Base-by-base conservation (phyloP, 225 moss, liverwort and hornwort genomes). In the Anthoceros angustus region DNA sequence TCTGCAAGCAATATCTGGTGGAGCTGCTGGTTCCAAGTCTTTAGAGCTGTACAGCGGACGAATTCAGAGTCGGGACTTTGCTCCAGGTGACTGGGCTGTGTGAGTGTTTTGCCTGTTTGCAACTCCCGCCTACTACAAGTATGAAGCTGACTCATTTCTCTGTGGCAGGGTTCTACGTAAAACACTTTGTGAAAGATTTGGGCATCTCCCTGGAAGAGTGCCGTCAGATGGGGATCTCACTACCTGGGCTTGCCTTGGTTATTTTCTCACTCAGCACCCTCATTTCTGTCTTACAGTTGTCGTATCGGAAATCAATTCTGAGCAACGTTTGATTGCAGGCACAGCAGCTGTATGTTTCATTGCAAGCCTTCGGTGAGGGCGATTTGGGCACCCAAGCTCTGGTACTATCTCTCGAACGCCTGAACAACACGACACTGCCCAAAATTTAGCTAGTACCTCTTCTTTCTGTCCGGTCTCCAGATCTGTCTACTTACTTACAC, bases 181-280 rank as follows among this genome's bases (percentile, higher is more conserved):
- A 91, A 75, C 91, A 95, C 71, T 95, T 95, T 64, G 88, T 95
- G 42, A 95, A 95, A 74, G 94, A 95, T 82, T 74, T 95, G 10
- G 91, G 94, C 32, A 95, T 95, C 62, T 86, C 94, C 24, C 69
- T 95, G 25, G 81, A 88, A 60, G 94, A 95, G 71, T 95, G 94
- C 76, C 77, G 82, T 66, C 80, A 84, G 62, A 91, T 95, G 94
- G 86, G 80, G 20, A 79, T 95, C 68, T 80, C 83, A 21, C 71
- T 95, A 67, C 94, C 94, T 68, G 94, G 94, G 41, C 88, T 95
- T 48, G 94, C 94, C 66, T 78, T 95, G 43, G 93, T 94, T 64
- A 69, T 78, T 75, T 12, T 62, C 12, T 41, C 15, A 50, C n/a
- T 42, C 32, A 42, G 9, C 43, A 24, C 18, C 32, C 24, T 43